These are phyloP conservation scores for Colletotrichum gloeosporioides DNA, from an alignment of 2,329 filamentous ascomycete genomes.

Conservation along the genomic window DNA sequence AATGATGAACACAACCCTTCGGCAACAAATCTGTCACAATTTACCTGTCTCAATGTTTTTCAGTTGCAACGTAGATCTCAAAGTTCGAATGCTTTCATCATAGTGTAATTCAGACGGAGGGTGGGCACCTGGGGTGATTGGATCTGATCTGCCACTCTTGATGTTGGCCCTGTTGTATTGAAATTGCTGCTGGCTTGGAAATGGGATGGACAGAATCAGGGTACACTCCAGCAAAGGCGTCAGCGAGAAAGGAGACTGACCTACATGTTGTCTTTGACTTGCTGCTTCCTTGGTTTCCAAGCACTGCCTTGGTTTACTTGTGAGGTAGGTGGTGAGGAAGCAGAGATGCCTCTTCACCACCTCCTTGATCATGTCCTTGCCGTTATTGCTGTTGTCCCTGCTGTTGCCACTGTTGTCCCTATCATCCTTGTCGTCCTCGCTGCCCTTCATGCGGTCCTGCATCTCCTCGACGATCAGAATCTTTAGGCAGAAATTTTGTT, in stretches of 20 bases:
- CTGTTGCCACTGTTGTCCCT: not conserved
- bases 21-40: accelerated
- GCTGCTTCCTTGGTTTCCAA: not conserved
- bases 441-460: not conserved
- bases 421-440: not conserved
- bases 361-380: not conserved
- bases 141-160: not conserved
- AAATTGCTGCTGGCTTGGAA: not conserved
- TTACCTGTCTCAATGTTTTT: not conserved
- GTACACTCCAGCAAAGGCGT: not conserved
- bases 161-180: not conserved
- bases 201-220: not conserved
- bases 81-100: not conserved
- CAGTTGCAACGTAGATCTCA: not conserved
- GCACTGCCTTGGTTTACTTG: not conserved
- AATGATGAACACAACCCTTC: constrained; percentile 13
- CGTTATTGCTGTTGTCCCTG: not conserved
- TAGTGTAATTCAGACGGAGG: not conserved
- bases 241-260: not conserved
- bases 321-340: not conserved
- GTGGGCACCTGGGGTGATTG: not conserved
- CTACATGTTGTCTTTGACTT: not conserved
- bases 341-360: not conserved
- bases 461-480: not conserved
- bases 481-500: not conserved